Evolutionary conservation across 176 grass and related monocot genomes (phyloP).

Genomic region (Musa itinerans): DNA sequence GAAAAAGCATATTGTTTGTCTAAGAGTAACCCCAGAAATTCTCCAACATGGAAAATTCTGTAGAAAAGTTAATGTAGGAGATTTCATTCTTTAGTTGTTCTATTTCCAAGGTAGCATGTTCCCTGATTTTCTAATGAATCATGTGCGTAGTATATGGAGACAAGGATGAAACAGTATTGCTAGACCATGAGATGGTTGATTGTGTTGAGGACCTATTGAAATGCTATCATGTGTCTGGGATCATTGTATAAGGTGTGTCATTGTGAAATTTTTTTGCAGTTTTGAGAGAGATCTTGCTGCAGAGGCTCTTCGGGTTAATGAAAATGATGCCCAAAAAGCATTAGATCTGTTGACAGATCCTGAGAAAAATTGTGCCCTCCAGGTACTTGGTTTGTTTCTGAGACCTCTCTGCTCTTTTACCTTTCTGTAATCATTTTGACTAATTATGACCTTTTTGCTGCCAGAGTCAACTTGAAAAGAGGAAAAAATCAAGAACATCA

Average conservation of each 20-base stretch:
- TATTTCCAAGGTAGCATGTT: too few species aligned
- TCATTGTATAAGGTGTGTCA: conserved; percentile 1
- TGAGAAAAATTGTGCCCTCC: conserved; percentile 64
- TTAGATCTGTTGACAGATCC: conserved; percentile 89
- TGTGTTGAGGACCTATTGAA: background rate
- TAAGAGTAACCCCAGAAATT: too few species aligned
- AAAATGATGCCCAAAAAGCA: conserved; percentile 80
- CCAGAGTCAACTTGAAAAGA: conserved; percentile 59
- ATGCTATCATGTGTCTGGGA: background rate
- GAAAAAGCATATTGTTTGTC: too few species aligned
- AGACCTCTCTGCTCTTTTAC: background rate
- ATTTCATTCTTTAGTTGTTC: too few species aligned
- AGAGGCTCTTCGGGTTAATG: conserved; percentile 69
- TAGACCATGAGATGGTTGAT: too few species aligned
- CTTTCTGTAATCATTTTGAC: background rate
- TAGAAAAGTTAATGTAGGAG: too few species aligned
- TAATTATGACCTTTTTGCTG: conserved; percentile 10
- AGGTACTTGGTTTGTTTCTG: conserved; percentile 33
- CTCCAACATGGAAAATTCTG: too few species aligned
- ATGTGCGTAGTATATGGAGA: too few species aligned
- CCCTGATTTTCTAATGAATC: too few species aligned
- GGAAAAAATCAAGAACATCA: conserved; percentile 17
- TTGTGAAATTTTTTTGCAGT: conserved; percentile 30
- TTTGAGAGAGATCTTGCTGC: conserved; percentile 81
- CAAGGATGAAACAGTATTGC: too few species aligned